Evolutionary conservation across 371 early-diverging fungal genomes (phyloP).

Genomic region (Actinomucor elegans): DNA sequence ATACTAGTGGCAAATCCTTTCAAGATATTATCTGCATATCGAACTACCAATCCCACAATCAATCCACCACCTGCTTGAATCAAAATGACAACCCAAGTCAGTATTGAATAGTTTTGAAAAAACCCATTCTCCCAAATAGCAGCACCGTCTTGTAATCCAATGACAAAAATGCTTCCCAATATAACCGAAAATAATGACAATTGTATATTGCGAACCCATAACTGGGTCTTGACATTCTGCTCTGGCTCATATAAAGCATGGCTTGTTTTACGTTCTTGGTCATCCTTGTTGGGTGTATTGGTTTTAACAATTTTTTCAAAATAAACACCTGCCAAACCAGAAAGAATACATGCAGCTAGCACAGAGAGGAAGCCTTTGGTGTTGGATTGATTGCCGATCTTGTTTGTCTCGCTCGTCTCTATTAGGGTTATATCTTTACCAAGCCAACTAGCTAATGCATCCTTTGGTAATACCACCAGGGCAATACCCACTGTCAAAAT

Average conservation of each 20-base stretch:
- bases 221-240: slow-evolving; percentile 43
- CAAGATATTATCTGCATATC: slow-evolving; percentile 96
- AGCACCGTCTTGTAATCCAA: slow-evolving; percentile 75
- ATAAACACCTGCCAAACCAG: slow-evolving; percentile 95
- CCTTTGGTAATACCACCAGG: slow-evolving; percentile 61
- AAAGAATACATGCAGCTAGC: slow-evolving; percentile 79
- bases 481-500: slow-evolving; percentile 87
- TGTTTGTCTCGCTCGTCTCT: background rate
- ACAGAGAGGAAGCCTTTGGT: slow-evolving; percentile 63
- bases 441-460: slow-evolving; percentile 11
- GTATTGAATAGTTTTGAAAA: slow-evolving; percentile 81
- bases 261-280: background rate
- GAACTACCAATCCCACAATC: slow-evolving; percentile 93
- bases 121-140: slow-evolving; percentile 77
- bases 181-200: slow-evolving; percentile 75
- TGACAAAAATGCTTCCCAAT: slow-evolving; percentile 66
- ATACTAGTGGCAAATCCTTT: slow-evolving; percentile 96
- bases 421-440: slow-evolving; percentile 14
- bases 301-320: slow-evolving; percentile 94
- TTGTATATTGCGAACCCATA: slow-evolving; percentile 92
- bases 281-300: slow-evolving; percentile 10
- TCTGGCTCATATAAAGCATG: background rate
- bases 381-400: slow-evolving; percentile 44
- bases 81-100: slow-evolving; percentile 78
- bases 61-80: slow-evolving; percentile 92